Evolutionary conservation across 2,329 filamentous ascomycete species (phyloP).

Genomic region (Verticillium klebahnii): DNA sequence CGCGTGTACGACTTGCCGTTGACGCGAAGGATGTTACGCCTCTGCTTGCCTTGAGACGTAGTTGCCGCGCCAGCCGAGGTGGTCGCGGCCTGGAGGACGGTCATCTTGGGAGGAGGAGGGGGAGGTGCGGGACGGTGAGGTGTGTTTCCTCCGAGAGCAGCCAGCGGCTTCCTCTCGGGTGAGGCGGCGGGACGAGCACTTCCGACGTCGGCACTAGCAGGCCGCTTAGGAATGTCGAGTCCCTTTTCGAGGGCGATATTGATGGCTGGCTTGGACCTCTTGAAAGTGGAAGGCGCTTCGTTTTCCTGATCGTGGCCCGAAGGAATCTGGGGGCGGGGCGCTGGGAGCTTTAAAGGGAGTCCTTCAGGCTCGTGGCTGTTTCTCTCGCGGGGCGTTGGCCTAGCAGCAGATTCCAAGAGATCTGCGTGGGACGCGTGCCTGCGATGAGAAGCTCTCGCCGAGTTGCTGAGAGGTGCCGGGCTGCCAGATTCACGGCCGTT

Average conservation of each 20-base stretch:
- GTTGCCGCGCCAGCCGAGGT: slow-evolving; percentile 75
- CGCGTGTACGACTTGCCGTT: slow-evolving; percentile 90
- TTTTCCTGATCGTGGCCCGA: slow-evolving; percentile 80
- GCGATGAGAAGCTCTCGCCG: slow-evolving; percentile 35
- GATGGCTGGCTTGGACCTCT: slow-evolving; percentile 51
- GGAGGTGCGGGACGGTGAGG: slow-evolving; percentile 73
- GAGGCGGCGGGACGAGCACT: slow-evolving; percentile 33
- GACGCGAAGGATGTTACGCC: slow-evolving; percentile 77
- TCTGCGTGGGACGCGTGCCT: slow-evolving; percentile 33
- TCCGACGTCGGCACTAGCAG: slow-evolving; percentile 39
- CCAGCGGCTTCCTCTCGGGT: slow-evolving; percentile 52
- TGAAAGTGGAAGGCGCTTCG: slow-evolving; percentile 66
- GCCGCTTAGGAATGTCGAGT: slow-evolving; percentile 46
- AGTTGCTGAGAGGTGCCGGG: slow-evolving; percentile 46
- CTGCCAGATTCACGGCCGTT: slow-evolving; percentile 51
- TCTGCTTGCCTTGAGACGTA: slow-evolving; percentile 67
- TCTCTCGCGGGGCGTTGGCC: slow-evolving; percentile 20
- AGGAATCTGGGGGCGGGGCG: slow-evolving; percentile 52
- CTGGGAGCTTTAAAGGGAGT: slow-evolving; percentile 50
- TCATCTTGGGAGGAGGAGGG: slow-evolving; percentile 95
- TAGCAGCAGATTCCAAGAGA: slow-evolving; percentile 24
- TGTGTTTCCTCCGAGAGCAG: slow-evolving; percentile 58
- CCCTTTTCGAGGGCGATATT: slow-evolving; percentile 52
- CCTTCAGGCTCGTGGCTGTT: slow-evolving; percentile 19
- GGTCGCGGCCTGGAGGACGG: slow-evolving; percentile 86